phyloP scores from a whole-genome alignment of 805 yeast genomes.

The Metschnikowia corniflorae region DNA sequence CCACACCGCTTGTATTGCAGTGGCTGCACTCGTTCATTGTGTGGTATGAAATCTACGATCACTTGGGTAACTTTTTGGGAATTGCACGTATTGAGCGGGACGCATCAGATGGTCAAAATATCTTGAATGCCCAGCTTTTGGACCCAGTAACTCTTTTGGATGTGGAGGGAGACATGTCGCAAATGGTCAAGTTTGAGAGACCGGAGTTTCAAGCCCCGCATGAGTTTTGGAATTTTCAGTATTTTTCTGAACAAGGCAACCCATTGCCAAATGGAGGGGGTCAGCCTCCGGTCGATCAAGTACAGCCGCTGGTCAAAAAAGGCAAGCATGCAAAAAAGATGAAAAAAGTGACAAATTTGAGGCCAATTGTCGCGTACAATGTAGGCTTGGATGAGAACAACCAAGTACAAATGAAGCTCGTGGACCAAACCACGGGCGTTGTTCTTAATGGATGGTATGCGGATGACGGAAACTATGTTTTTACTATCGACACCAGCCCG shows the following conservation, averaged over 20 bases:
- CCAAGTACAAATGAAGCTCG: slow-evolving; percentile 8
- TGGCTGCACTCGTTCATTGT: slow-evolving; percentile 23
- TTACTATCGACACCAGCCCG: not conserved
- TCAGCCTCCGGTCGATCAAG: not conserved
- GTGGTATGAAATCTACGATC: slow-evolving; percentile 39
- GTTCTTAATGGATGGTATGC: slow-evolving; percentile 8
- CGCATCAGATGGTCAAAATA: slow-evolving; percentile 16
- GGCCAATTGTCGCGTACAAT: slow-evolving; percentile 8
- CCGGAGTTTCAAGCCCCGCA: slow-evolving; percentile 23
- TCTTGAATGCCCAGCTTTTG: slow-evolving; percentile 21
- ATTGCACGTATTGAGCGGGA: slow-evolving; percentile 25
- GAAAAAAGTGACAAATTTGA: not conserved
- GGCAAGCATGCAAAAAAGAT: not conserved
- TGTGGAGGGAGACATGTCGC: slow-evolving; percentile 27
- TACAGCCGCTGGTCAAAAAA: not conserved
- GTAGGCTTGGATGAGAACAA: slow-evolving; percentile 7
- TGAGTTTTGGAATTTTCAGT: slow-evolving; percentile 28
- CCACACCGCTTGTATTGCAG: slow-evolving; percentile 2
- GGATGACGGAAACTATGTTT: slow-evolving; percentile 6
- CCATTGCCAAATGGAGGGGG: slow-evolving; percentile 1
- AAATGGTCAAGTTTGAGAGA: slow-evolving; percentile 13
- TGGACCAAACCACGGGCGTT: slow-evolving; percentile 6
- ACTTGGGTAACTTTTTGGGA: slow-evolving; percentile 27
- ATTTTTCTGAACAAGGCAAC: slow-evolving; percentile 6
- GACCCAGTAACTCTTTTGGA: slow-evolving; percentile 33